phyloP scores from a whole-genome alignment of 257 asterid species.

The Mentha longifolia region DNA sequence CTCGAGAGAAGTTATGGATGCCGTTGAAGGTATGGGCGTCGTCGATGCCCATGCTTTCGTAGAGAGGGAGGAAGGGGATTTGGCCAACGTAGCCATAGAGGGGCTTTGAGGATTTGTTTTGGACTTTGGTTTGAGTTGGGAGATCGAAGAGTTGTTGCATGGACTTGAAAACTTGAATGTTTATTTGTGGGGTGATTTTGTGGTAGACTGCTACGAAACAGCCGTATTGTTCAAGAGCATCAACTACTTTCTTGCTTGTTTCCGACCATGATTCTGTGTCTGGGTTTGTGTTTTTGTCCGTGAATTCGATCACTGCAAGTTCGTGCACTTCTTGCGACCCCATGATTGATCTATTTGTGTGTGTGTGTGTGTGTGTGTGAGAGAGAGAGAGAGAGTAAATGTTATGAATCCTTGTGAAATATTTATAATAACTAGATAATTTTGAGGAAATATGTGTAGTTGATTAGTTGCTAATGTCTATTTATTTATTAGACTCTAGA shows the following conservation, averaged over 20 bases:
- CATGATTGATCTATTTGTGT: constrained; percentile 30
- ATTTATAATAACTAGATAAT: constrained; percentile 16
- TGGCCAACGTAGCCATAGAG: constrained; percentile 80
- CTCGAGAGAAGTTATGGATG: constrained; percentile 45
- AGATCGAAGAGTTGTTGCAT: constrained; percentile 57
- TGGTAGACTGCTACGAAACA: constrained; percentile 63
- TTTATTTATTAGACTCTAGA: no score
- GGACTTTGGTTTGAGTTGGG: constrained; percentile 63
- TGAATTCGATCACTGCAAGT: constrained; percentile 55
- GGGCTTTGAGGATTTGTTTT: constrained; percentile 68
- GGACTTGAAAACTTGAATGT: constrained; percentile 39
- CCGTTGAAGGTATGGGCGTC: constrained; percentile 58
- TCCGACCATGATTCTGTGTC: constrained; percentile 54
- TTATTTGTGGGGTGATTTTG: constrained; percentile 47
- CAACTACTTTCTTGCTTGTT: constrained; percentile 43
- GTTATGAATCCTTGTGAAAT: neutral
- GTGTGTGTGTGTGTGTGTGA: no score
- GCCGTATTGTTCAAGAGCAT: constrained; percentile 70
- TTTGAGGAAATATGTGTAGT: no score
- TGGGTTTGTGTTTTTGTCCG: constrained; percentile 45
- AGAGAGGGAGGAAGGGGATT: constrained; percentile 69
- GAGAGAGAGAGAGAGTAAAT: no score
- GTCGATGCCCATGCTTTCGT: constrained; percentile 84
- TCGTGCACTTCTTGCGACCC: constrained; percentile 45
- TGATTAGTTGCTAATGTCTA: no score